Conservation (phyloP, 306 rosid species). For the Casuarina cunninghamiana region DNA sequence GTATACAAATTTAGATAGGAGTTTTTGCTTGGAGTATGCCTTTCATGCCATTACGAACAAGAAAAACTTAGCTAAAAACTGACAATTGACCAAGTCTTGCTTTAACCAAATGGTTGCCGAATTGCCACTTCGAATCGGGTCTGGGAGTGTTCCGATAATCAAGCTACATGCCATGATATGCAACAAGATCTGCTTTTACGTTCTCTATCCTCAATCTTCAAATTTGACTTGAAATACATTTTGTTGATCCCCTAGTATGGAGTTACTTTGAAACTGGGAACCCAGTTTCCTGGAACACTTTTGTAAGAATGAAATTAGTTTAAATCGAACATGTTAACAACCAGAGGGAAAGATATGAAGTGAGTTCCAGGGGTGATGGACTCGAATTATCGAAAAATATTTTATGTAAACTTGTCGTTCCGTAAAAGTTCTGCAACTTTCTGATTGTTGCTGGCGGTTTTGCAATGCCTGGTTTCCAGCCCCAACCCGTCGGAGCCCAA, state of each 20-base stretch:
- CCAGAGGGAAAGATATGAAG: background rate
- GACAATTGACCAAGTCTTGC: conserved; percentile 33
- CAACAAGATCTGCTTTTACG: too few species aligned
- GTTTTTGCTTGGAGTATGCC: conserved; percentile 6
- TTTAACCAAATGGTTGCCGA: conserved; percentile 16
- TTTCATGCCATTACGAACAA: conserved; percentile 3
- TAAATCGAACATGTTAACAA: too few species aligned
- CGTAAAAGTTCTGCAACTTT: background rate
- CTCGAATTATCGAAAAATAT: background rate
- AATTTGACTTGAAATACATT: too few species aligned
- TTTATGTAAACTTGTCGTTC: background rate
- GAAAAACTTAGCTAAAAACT: background rate
- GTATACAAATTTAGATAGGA: conserved; percentile 3
- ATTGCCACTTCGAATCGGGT: background rate
- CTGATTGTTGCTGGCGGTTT: background rate
- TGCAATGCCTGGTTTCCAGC: background rate
- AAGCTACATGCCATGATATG: too few species aligned
- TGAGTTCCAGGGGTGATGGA: background rate
- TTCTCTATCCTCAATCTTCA: too few species aligned
- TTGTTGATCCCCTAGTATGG: too few species aligned
- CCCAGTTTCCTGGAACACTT: background rate
- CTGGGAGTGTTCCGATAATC: background rate
- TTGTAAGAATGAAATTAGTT: background rate
- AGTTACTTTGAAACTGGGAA: background rate
- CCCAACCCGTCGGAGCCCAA: background rate